A percentile compares a stretch with the other conserved stretches of the same genome.
These are phyloP conservation scores for Colletotrichum higginsianum DNA, from an alignment of 2,329 filamentous ascomycete species.

Conservation along the genomic window DNA sequence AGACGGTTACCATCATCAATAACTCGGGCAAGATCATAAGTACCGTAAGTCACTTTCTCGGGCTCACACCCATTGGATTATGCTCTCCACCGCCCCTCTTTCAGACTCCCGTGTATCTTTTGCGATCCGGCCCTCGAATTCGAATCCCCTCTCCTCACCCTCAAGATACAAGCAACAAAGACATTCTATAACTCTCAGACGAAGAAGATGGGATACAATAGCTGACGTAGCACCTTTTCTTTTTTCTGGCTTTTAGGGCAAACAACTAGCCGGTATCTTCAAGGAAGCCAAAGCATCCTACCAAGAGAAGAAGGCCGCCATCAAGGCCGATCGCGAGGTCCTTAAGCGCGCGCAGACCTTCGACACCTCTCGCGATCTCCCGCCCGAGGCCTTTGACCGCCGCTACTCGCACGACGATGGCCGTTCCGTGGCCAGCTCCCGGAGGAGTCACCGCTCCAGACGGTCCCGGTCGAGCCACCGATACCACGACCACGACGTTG, in stretches of 20 bases:
- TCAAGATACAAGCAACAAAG: slow-evolving; percentile 29
- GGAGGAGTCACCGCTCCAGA: slow-evolving; percentile 58
- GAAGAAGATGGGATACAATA: slow-evolving; percentile 9
- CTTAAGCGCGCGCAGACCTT: slow-evolving; percentile 74
- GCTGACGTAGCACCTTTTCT: slow-evolving; percentile 34
- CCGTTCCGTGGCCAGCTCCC: slow-evolving; percentile 58
- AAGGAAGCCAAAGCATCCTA: slow-evolving; percentile 93
- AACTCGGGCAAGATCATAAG: slow-evolving; percentile 92
- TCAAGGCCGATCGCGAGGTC: slow-evolving; percentile 74
- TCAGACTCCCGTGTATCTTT: slow-evolving; percentile 20
- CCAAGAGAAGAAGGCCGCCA: slow-evolving; percentile 86
- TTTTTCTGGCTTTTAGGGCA: slow-evolving; percentile 72
- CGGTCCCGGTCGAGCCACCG: slow-evolving; percentile 53
- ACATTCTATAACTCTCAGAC: slow-evolving; percentile 20
- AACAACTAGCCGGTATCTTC: slow-evolving; percentile 90
- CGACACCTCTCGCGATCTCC: slow-evolving; percentile 52
- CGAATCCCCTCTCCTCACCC: slow-evolving; percentile 16
- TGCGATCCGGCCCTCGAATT: slow-evolving; percentile 10
- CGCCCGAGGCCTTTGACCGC: slow-evolving; percentile 41
- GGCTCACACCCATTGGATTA: slow-evolving; percentile 28
- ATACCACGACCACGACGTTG: slow-evolving; percentile 44
- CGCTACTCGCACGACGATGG: slow-evolving; percentile 53
- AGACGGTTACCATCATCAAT: slow-evolving; percentile 92
- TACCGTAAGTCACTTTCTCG: slow-evolving; percentile 71
- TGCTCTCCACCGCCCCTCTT: slow-evolving; percentile 36